phyloP scores from a whole-genome alignment of 2,329 filamentous ascomycete species.

The Colletotrichum tofieldiae region DNA sequence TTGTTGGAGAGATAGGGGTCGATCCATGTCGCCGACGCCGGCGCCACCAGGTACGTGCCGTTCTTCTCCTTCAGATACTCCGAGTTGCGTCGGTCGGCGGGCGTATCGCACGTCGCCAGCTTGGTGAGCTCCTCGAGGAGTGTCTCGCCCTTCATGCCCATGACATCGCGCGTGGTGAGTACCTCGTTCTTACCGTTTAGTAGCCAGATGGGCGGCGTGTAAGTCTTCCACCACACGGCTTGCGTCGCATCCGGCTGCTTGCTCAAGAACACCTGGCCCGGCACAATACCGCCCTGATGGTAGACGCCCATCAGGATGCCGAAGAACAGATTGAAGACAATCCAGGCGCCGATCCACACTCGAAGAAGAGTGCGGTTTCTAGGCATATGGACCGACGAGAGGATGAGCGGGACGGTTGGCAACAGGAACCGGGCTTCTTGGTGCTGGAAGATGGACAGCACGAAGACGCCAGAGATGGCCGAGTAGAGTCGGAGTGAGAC shows the following conservation, averaged over 20 bases:
- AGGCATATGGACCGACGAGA: constrained; percentile 81
- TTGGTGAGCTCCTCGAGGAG: constrained; percentile 73
- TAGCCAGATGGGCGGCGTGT: constrained; percentile 86
- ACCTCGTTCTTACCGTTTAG: constrained; percentile 82
- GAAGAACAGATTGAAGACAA: constrained; percentile 78
- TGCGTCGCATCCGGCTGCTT: constrained; percentile 78
- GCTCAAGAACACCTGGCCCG: constrained; percentile 82
- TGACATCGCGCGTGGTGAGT: constrained; percentile 80
- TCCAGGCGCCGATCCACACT: constrained; percentile 75
- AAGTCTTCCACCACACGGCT: constrained; percentile 89
- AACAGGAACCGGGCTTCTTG: constrained; percentile 86
- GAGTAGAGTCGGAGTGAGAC: constrained; percentile 77
- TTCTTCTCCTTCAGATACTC: constrained; percentile 74
- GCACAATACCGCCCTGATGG: constrained; percentile 85
- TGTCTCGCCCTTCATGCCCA: constrained; percentile 76
- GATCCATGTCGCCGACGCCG: constrained; percentile 79
- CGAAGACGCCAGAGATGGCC: constrained; percentile 79
- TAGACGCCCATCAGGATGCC: constrained; percentile 85
- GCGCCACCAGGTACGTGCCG: constrained; percentile 81
- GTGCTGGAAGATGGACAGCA: constrained; percentile 83
- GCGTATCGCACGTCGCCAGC: constrained; percentile 75
- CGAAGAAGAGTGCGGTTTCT: constrained; percentile 64
- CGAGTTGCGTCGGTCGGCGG: constrained; percentile 68
- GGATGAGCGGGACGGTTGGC: constrained; percentile 81
- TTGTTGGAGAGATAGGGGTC: constrained; percentile 75